A percentile compares a stretch with the other conserved stretches of the same genome.
These are phyloP conservation scores for Leptographium procerum DNA, from an alignment of 2,329 filamentous ascomycete species.

Conservation along the genomic window DNA sequence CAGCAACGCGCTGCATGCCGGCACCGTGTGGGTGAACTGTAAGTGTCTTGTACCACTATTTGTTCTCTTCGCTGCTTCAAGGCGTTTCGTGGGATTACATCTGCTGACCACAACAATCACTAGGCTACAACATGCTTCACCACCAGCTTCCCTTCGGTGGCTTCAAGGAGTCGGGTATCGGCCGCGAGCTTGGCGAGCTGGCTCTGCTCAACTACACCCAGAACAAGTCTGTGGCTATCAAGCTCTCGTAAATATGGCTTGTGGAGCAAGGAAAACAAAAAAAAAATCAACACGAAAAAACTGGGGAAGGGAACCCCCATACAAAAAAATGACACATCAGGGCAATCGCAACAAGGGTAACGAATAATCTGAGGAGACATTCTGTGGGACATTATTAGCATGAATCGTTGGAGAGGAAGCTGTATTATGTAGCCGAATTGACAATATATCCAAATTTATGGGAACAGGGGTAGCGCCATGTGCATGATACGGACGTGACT, in stretches of 20 bases:
- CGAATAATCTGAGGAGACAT: too few relatives aligned
- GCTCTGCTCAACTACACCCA: constrained; percentile 58
- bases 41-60: neutral
- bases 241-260: constrained; percentile 18
- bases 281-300: neutral
- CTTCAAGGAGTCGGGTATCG: constrained; percentile 68
- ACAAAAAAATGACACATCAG: neutral
- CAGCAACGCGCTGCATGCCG: constrained; percentile 62
- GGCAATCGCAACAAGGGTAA: too few relatives aligned
- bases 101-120: constrained; percentile 22
- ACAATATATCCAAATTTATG: too few relatives aligned
- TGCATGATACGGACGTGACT: too few relatives aligned
- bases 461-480: too few relatives aligned
- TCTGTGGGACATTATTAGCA: too few relatives aligned
- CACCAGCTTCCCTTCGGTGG: constrained; percentile 52
- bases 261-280: neutral
- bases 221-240: constrained; percentile 54
- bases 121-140: constrained; percentile 57
- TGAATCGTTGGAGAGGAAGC: too few relatives aligned
- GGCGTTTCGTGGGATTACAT: neutral
- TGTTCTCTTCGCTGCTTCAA: too few relatives aligned
- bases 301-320: too few relatives aligned
- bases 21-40: constrained; percentile 48
- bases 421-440: too few relatives aligned
- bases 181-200: constrained; percentile 62